A percentile compares a stretch with the other conserved stretches of the same genome.
Evolutionary conservation across 225 moss, liverwort and hornwort genomes (phyloP).

Genomic region (Rhytidiadelphus loreus): DNA sequence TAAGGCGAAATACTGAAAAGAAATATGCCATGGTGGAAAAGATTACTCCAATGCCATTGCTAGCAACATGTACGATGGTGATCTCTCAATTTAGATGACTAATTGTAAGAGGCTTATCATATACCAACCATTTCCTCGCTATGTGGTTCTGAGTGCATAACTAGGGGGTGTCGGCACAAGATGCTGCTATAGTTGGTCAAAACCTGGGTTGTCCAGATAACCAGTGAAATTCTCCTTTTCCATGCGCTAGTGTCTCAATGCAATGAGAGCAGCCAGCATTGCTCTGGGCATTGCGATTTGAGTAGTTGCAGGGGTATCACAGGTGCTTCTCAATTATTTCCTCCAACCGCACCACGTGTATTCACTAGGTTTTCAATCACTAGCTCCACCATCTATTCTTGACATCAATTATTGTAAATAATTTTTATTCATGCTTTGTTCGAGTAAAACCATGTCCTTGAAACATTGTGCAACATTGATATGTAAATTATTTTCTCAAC

Average conservation of each 20-base stretch:
- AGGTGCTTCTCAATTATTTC: background rate
- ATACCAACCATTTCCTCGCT: background rate
- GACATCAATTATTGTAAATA: background rate
- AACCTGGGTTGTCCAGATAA: background rate
- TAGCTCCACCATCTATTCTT: background rate
- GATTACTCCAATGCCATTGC: background rate
- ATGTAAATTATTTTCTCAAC: background rate
- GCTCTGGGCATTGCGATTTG: background rate
- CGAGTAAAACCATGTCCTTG: background rate
- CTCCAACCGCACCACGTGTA: background rate
- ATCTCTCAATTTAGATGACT: background rate
- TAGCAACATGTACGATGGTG: background rate
- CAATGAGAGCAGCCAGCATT: background rate
- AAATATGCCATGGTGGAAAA: background rate
- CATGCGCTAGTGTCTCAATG: background rate
- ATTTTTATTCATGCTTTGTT: background rate
- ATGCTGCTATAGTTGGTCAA: background rate
- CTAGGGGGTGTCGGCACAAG: background rate
- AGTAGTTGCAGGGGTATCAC: background rate
- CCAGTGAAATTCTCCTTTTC: background rate
- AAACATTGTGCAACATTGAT: background rate
- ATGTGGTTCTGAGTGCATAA: background rate
- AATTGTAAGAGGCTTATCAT: background rate
- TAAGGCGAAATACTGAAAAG: background rate
- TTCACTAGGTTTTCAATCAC: background rate